Base-by-base conservation (phyloP, 2,329 filamentous ascomycete species). In the Penicillium janthinellum region DNA sequence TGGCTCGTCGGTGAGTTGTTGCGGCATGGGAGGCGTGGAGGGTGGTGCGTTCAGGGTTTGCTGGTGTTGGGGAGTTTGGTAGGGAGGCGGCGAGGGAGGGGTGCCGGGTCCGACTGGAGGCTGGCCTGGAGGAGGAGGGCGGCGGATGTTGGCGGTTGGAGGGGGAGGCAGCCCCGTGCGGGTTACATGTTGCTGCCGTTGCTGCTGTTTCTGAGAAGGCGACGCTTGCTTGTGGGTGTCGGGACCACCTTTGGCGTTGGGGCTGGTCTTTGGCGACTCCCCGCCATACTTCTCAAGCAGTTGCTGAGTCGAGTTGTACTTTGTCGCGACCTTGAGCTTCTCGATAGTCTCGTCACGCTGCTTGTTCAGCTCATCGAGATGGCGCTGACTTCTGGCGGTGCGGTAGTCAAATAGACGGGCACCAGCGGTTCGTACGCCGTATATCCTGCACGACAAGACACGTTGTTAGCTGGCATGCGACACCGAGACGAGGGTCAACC, bases 281-380 rank as follows among this genome's bases (percentile, higher is more conserved):
- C 87, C 90, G 38, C 92, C 93, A 74, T 99, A 99, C 71, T 98
- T 99, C 71, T 98, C 91, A 11, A 99, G 85, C 60, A 99, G 79
- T 73, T 97, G 88, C 71, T 96, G 87, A 1, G 95, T 99, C 35
- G 93, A 95, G 77, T 98, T 91, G 79, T 97, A 99, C 75, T 91
- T 96, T 37, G 95, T 99, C 28, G 93, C 93, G 59, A 90, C 88
- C 78, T 99, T 99, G 64, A 99, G 86, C 77, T 93, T 93, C 74
- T 96, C 90, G 65, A 99, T 98, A 1, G 93, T 96, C 68, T 87
- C 87, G 60, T 90, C 87, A 56, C 94, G 88, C 75, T 97, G 90
- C 56, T 87, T 86, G 70, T 93, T 87, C 38, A 93, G 84, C 20
- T 85, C 85, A 68, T 94, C 89, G 34, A 98, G 83, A 42, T 89